A percentile compares a stretch with the other conserved stretches of the same genome.
These are phyloP conservation scores for Limonium bicolor DNA, from an alignment of 148 eudicot genomes.

Conservation along the genomic window DNA sequence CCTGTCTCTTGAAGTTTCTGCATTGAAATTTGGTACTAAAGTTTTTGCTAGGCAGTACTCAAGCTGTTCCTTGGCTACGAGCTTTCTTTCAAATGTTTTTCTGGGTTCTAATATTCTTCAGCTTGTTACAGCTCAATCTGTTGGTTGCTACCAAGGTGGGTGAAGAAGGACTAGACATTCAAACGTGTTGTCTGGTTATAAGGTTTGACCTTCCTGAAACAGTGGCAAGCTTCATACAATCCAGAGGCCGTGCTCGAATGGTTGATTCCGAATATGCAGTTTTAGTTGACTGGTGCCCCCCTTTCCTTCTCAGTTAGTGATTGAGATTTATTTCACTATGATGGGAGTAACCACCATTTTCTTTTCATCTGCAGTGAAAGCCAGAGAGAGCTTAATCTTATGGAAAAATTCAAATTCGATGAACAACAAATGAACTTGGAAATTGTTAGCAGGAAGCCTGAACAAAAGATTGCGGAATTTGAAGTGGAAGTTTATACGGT, in stretches of 20 bases:
- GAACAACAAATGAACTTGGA: constrained; percentile 75
- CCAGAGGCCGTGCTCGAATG: constrained; percentile 98
- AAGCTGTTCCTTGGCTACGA: too few relatives aligned
- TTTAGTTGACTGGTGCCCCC: constrained; percentile 69
- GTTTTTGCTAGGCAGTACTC: too few relatives aligned
- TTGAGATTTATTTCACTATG: too few relatives aligned
- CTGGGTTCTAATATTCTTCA: too few relatives aligned
- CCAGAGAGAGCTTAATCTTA: constrained; percentile 43
- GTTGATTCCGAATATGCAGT: constrained; percentile 85
- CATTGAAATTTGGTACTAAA: too few relatives aligned
- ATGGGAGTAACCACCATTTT: too few relatives aligned
- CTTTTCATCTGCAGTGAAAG: constrained; percentile 42
- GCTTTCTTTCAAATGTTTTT: too few relatives aligned
- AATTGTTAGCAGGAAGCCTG: constrained; percentile 32
- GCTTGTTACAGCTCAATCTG: constrained; percentile 77
- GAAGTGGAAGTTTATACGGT: constrained; percentile 56
- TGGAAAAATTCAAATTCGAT: constrained; percentile 41
- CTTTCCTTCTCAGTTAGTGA: constrained; percentile 6
- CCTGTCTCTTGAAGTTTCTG: too few relatives aligned
- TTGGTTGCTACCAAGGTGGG: constrained; percentile 95
- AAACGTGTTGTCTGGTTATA: constrained; percentile 95
- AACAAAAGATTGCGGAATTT: constrained; percentile 13
- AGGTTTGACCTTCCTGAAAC: constrained; percentile 98
- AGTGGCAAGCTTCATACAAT: constrained; percentile 87
- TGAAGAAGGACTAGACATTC: constrained; percentile 99